These are phyloP conservation scores for Chytriomyces hyalinus DNA, from an alignment of 192 early-diverging fungal genomes.

Conservation along the genomic window DNA sequence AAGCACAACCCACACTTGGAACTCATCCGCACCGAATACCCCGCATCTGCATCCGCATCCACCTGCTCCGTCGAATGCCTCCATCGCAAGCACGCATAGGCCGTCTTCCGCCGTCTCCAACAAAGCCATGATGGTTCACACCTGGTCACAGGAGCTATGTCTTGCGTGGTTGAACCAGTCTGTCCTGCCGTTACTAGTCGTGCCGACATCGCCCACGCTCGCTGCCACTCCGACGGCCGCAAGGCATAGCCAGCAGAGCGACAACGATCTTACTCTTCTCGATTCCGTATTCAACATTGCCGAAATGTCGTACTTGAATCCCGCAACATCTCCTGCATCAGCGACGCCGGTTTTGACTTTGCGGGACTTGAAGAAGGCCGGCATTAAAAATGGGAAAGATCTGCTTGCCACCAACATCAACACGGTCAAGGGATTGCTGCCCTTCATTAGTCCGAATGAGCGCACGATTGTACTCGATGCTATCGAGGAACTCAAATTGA, in stretches of 20 bases:
- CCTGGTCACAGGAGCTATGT: neutral
- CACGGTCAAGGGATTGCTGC: conserved; percentile 1
- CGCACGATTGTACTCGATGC: conserved; percentile 2
- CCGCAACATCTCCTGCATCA: neutral
- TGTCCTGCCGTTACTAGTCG: conserved; percentile 3
- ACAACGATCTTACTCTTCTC: conserved; percentile 8
- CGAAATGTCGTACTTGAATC: neutral
- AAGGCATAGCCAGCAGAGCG: neutral
- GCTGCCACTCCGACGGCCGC: neutral
- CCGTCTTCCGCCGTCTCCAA: neutral
- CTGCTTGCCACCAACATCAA: neutral
- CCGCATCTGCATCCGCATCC: neutral
- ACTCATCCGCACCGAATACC: too few relatives aligned
- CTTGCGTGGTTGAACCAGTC: conserved; percentile 15
- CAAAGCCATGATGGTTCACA: neutral
- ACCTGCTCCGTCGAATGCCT: neutral
- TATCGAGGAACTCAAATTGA: conserved; percentile 14
- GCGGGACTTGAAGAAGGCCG: conserved; percentile 1
- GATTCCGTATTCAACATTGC: conserved; percentile 33
- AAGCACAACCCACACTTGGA: too few relatives aligned
- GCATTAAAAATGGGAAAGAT: conserved; percentile 12
- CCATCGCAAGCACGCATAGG: neutral
- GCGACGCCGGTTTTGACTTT: neutral
- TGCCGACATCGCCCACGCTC: neutral
- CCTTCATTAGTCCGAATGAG: neutral